Conservation (phyloP, 345 rosid species). For the Sonneratia alba region DNA sequence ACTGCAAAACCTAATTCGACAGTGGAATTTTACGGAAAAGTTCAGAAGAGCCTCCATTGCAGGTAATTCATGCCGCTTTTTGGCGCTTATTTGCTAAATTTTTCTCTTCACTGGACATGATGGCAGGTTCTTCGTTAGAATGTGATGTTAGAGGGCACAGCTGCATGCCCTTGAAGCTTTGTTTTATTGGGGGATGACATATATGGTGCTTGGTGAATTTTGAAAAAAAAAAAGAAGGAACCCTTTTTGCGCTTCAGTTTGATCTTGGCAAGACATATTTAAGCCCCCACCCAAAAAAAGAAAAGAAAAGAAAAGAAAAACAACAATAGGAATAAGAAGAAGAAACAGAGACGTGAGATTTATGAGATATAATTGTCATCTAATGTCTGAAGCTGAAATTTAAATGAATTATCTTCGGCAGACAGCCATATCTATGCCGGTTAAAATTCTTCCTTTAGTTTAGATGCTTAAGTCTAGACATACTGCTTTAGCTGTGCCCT, state of each 20-base stretch:
- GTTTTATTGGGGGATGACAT: neutral
- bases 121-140: neutral
- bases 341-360: neutral
- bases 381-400: neutral
- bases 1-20: conserved; percentile 46
- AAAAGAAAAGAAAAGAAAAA: too few relatives aligned
- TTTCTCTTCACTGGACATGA: neutral
- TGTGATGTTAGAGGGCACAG: neutral
- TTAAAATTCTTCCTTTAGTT: neutral
- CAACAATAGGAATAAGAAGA: too few relatives aligned
- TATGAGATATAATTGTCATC: neutral
- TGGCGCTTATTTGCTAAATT: neutral
- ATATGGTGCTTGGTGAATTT: too few relatives aligned
- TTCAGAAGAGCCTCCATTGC: conserved; percentile 55
- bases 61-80: conserved; percentile 27
- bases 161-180: neutral
- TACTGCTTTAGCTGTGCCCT: neutral
- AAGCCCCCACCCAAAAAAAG: too few relatives aligned
- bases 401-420: neutral
- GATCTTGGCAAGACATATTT: neutral
- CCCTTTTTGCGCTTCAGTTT: too few relatives aligned
- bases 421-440: neutral
- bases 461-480: neutral
- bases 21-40: conserved; percentile 60
- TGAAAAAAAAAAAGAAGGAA: too few relatives aligned